phyloP scores from a whole-genome alignment of 1,284 basidiomycete species.

The Xanthoconium separans region DNA sequence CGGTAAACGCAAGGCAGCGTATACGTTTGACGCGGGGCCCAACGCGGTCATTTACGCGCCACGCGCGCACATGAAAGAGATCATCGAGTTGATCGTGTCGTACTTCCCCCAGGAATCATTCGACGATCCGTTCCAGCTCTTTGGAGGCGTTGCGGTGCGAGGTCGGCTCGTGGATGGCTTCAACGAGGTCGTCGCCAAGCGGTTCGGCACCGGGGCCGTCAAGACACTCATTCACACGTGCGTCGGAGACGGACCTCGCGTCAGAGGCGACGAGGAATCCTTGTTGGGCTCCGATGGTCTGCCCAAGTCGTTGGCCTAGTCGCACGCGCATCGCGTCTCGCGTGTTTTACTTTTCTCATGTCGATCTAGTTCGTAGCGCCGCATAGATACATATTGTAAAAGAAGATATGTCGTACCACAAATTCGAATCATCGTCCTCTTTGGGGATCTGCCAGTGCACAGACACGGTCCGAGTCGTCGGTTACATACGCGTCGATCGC shows the following conservation, averaged over 20 bases:
- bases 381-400: neutral
- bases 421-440: neutral
- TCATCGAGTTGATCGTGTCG: slow-evolving; percentile 70
- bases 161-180: slow-evolving; percentile 67
- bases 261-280: slow-evolving; percentile 51
- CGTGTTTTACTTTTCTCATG: neutral
- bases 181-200: slow-evolving; percentile 74
- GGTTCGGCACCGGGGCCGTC: slow-evolving; percentile 74
- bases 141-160: slow-evolving; percentile 42
- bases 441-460: neutral
- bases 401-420: neutral
- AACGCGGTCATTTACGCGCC: slow-evolving; percentile 97
- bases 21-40: slow-evolving; percentile 98
- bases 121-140: slow-evolving; percentile 72
- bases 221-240: slow-evolving; percentile 88
- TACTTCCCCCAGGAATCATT: slow-evolving; percentile 86
- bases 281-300: slow-evolving; percentile 58
- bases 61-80: slow-evolving; percentile 73
- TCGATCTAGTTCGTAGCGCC: slow-evolving; percentile 1
- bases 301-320: slow-evolving; percentile 42
- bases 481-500: no score
- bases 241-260: slow-evolving; percentile 88
- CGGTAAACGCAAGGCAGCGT: slow-evolving; percentile 80
- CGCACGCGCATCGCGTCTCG: neutral
- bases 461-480: no score